Conservation (phyloP, 257 asterid species). For the Solanum virginianum region DNA sequence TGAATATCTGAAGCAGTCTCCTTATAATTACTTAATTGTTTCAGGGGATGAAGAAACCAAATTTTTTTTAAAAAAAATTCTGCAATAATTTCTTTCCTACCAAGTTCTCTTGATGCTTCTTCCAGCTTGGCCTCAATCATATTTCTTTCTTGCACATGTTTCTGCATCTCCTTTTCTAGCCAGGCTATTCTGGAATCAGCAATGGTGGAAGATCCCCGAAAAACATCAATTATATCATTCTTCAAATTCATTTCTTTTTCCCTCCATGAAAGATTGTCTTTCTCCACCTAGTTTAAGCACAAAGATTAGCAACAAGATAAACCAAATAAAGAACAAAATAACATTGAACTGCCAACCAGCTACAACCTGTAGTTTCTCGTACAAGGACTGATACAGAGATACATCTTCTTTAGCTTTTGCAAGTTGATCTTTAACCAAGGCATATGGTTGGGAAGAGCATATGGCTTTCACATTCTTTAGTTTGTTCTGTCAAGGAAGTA, state of each 20-base stretch:
- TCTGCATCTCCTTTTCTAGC: conserved; percentile 57
- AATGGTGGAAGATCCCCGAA: conserved; percentile 59
- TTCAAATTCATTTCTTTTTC: conserved; percentile 70
- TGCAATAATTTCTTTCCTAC: conserved; percentile 84
- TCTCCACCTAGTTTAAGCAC: conserved; percentile 48
- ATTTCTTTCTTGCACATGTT: conserved; percentile 37
- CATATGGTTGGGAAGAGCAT: conserved; percentile 66
- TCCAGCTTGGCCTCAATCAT: conserved; percentile 49
- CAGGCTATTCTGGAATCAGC: conserved; percentile 65
- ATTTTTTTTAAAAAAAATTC: conserved; percentile 67
- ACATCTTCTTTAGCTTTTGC: conserved; percentile 63
- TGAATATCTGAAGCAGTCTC: conserved; percentile 71
- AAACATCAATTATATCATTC: conserved; percentile 67
- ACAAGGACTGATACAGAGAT: conserved; percentile 55
- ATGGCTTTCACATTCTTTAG: conserved; percentile 58
- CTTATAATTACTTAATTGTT: conserved; percentile 70
- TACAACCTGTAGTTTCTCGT: conserved; percentile 89
- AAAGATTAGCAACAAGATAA: neutral
- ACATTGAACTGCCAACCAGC: conserved; percentile 21
- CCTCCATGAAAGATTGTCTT: conserved; percentile 77
- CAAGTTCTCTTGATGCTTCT: conserved; percentile 74
- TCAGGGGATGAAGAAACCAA: conserved; percentile 87
- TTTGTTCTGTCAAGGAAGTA: conserved; percentile 49
- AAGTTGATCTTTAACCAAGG: conserved; percentile 64
- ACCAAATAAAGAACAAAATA: neutral